These are phyloP conservation scores for Trichoderma semiorbis DNA, from an alignment of 2,329 filamentous ascomycete species.

Conservation along the genomic window DNA sequence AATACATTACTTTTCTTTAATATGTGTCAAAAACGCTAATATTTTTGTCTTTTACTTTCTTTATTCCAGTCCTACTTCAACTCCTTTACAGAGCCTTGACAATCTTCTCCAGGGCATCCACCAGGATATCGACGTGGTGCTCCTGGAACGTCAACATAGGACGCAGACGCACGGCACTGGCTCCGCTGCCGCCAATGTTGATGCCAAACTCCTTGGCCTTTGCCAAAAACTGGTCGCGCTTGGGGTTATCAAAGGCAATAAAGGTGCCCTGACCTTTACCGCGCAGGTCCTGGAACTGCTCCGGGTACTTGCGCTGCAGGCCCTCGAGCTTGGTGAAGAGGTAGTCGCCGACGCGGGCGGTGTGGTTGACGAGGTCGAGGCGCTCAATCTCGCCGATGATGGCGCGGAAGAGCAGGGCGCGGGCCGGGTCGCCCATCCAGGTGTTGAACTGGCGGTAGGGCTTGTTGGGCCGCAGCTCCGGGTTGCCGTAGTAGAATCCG, in stretches of 20 bases:
- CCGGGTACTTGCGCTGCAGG: slow-evolving; percentile 68
- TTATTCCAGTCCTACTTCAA: no score
- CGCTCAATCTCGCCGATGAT: slow-evolving; percentile 80
- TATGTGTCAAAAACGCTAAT: not conserved
- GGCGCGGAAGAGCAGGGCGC: slow-evolving; percentile 78
- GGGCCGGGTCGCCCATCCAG: slow-evolving; percentile 91
- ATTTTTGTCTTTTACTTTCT: not conserved
- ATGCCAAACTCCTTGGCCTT: slow-evolving; percentile 76
- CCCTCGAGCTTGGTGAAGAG: slow-evolving; percentile 67
- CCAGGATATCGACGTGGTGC: slow-evolving; percentile 81
- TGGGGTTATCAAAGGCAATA: slow-evolving; percentile 84
- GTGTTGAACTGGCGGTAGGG: slow-evolving; percentile 97
- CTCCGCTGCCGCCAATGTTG: slow-evolving; percentile 83
- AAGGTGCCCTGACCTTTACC: slow-evolving; percentile 89
- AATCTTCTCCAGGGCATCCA: slow-evolving; percentile 75
- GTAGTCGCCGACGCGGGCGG: slow-evolving; percentile 74
- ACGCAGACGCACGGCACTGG: slow-evolving; percentile 70
- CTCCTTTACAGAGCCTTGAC: slow-evolving; percentile 44
- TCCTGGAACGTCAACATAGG: slow-evolving; percentile 94
- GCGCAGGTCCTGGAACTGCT: slow-evolving; percentile 76
- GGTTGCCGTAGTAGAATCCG: slow-evolving; percentile 86
- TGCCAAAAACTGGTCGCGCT: slow-evolving; percentile 73
- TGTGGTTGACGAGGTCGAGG: slow-evolving; percentile 74
- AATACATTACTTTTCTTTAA: not conserved
- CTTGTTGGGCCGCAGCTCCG: slow-evolving; percentile 79